Evolutionary conservation across 306 rosid species (phyloP).

Genomic region (Gleditsia sinensis): DNA sequence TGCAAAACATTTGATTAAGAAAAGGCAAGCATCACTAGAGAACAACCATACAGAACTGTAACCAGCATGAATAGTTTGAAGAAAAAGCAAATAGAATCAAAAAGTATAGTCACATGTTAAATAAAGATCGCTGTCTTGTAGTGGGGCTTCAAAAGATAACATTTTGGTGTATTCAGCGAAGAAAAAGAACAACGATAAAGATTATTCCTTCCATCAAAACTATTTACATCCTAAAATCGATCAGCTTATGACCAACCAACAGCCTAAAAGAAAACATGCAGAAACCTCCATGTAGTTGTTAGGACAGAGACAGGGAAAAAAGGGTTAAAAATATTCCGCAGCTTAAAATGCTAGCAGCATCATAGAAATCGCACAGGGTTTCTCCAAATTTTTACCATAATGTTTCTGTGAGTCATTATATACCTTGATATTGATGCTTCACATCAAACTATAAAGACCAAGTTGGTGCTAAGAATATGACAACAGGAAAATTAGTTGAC

Average conservation of each 20-base stretch:
- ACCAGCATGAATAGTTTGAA: slow-evolving; percentile 20
- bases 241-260: not conserved
- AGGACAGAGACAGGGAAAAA: not conserved
- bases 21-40: not conserved
- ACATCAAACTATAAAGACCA: not conserved
- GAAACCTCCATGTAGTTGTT: not conserved
- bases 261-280: not conserved
- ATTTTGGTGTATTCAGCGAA: not conserved
- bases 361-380: not conserved
- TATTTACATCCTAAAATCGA: not conserved
- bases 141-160: not conserved
- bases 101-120: not conserved
- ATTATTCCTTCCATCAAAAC: not conserved
- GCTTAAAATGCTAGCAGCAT: not conserved
- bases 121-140: not conserved
- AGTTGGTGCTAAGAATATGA: not conserved
- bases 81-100: slow-evolving; percentile 1
- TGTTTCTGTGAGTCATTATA: not conserved
- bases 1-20: not conserved
- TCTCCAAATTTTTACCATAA: not conserved
- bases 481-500: not conserved
- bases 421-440: not conserved
- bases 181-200: not conserved
- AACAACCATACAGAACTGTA: slow-evolving; percentile 11
- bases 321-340: not conserved